Percentiles rank a stretch among this genome's conserved stretches.
These are phyloP conservation scores for Xylaria palmicola DNA, from an alignment of 495 filamentous ascomycete species.

Conservation along the genomic window DNA sequence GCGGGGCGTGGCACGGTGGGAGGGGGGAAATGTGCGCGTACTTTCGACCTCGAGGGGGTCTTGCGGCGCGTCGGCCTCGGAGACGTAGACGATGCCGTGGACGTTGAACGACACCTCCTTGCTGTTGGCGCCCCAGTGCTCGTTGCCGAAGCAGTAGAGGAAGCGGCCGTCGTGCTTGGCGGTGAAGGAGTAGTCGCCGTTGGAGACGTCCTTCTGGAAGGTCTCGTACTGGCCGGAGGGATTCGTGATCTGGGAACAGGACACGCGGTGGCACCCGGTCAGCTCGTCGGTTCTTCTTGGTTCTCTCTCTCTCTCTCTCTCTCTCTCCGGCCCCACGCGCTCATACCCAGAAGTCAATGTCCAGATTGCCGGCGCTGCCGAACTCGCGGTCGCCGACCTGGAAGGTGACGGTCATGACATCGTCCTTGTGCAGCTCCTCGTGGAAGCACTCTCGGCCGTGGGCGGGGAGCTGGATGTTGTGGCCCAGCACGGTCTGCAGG, in stretches of 20 bases:
- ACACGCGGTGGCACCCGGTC: too few species aligned
- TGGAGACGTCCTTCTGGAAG: constrained; percentile 74
- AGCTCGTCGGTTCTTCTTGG: too few species aligned
- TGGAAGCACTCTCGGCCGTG: constrained; percentile 97
- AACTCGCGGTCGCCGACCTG: constrained; percentile 97
- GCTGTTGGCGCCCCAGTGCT: constrained; percentile 84
- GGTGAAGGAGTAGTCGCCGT: constrained; percentile 90
- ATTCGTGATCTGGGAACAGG: constrained; percentile 69
- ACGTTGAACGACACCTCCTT: constrained; percentile 99
- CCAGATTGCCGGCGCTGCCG: constrained; percentile 88
- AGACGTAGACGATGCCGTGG: constrained; percentile 96
- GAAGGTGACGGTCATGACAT: constrained; percentile 98
- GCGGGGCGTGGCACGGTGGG: background rate
- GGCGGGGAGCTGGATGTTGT: constrained; percentile 92
- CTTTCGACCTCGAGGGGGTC: constrained; percentile 92
- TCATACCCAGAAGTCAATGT: constrained; percentile 97
- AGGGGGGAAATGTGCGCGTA: constrained; percentile 32
- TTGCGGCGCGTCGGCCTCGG: constrained; percentile 76
- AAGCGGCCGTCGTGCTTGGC: constrained; percentile 84
- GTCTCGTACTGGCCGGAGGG: constrained; percentile 70
- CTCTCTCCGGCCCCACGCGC: too few species aligned
- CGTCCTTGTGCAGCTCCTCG: constrained; percentile 86
- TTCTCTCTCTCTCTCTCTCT: too few species aligned
- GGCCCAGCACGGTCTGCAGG: constrained; percentile 64
- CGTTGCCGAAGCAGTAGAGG: constrained; percentile 98